Evolutionary conservation across 495 filamentous ascomycete genomes (phyloP).

Genomic region (Hypoxylon rickii): DNA sequence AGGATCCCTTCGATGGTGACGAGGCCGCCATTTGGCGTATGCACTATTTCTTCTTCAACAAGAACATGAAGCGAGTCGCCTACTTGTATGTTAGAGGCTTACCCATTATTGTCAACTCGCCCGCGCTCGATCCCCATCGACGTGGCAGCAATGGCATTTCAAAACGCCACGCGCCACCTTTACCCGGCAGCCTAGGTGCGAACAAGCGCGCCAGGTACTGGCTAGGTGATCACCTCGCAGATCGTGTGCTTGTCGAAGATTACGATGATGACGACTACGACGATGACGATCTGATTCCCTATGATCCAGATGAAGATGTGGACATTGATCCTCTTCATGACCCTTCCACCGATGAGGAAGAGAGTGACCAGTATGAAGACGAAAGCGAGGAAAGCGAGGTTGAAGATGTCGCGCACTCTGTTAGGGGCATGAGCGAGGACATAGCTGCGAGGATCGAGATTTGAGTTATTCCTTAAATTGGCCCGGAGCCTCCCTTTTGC

Average conservation of each 20-base stretch:
- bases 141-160: conserved; percentile 44
- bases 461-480: conserved; percentile 29
- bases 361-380: conserved; percentile 47
- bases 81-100: conserved; percentile 89
- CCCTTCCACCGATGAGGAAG: conserved; percentile 33
- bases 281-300: conserved; percentile 46
- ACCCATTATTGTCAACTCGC: conserved; percentile 77
- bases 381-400: conserved; percentile 57
- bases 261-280: conserved; percentile 47
- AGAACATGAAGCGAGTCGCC: conserved; percentile 86
- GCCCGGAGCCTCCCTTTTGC: conserved; percentile 13
- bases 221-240: conserved; percentile 68
- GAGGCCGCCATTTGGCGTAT: conserved; percentile 92
- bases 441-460: conserved; percentile 74
- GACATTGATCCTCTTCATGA: conserved; percentile 58
- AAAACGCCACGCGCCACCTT: conserved; percentile 31
- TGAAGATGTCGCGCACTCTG: conserved; percentile 53
- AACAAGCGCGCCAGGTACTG: conserved; percentile 82
- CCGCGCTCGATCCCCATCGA: conserved; percentile 43
- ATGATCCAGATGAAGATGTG: conserved; percentile 57
- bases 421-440: conserved; percentile 74
- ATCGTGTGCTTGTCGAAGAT: conserved; percentile 46
- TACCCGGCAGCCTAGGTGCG: conserved; percentile 38
- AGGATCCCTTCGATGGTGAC: conserved; percentile 85
- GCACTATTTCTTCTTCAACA: conserved; percentile 98